Evolutionary conservation across 1,284 basidiomycete genomes (phyloP), one percentile per base, ranked within the genome.

Genomic region (Porodaedalea pini): DNA sequence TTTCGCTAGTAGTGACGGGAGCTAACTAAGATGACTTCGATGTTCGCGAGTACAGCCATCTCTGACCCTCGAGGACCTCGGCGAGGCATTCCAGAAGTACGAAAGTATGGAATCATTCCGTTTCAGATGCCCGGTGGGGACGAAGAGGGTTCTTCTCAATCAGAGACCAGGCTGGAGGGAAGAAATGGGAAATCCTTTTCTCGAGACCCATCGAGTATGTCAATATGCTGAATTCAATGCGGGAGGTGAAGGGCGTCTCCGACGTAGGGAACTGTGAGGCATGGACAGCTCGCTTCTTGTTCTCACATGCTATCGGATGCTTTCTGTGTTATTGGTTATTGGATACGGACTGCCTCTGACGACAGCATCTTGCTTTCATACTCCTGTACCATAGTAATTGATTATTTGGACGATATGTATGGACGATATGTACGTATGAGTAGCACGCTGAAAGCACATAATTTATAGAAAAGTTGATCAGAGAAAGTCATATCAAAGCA

Each of bases 131-230:
- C 11, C 51, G 13, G 37, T 61, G 21, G 59, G 59, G 11, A 32
- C 55, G 8, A 61, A 53, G 39, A 57, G 45, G 15, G 50, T 57
- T n/a, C 41, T 53, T 34, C 31, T 57, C 15, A 54, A 29, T 27
- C 55, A 61, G 41, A 57, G 49, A 43, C 59, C 59, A 21, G 39
- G 59, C n/a, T 61, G 59, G 59, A 50, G 50, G 19, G 59, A 54
- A 36, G 54, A 57, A 7, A 61, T 61, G 59, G 59, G 59, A 13
- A 57, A 57, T 50, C 43, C 44, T 19, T 60, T 60, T 13, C 13
- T 44, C 13, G 39, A 54, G 37, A 25, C 27, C 2, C 41, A 31
- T 15, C 44, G 43, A 15, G 50, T 61, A 15, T 61, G 59, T 34
- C 29, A 19, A 4, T 54, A 61, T 21, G 45, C 48, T 13, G 45